Conservation (phyloP, 208 protist genomes). For the Crithidia sp. region DNA sequence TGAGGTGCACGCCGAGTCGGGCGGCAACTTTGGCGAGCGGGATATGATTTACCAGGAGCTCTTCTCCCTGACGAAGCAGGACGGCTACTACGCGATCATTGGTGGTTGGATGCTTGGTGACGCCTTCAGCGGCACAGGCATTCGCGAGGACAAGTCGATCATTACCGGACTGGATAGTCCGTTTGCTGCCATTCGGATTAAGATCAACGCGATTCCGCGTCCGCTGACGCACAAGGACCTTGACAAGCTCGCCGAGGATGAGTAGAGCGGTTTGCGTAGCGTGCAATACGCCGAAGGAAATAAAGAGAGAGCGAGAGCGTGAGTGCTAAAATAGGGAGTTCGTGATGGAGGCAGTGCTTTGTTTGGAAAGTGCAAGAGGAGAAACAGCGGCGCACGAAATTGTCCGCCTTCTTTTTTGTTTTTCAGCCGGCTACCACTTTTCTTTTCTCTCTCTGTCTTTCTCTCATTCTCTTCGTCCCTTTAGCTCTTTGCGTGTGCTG, state of each 20-base stretch:
- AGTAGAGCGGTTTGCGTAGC: slow-evolving; percentile 21
- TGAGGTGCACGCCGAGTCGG: slow-evolving; percentile 60
- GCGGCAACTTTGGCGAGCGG: slow-evolving; percentile 81
- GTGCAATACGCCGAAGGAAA: too few species aligned
- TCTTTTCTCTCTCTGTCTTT: slow-evolving; percentile 10
- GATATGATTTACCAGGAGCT: slow-evolving; percentile 91
- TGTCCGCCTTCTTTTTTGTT: slow-evolving; percentile 12
- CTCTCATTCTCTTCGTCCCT: background rate
- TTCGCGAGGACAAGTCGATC: slow-evolving; percentile 85
- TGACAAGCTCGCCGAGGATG: slow-evolving; percentile 56
- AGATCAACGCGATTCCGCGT: slow-evolving; percentile 28
- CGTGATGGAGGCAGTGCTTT: too few species aligned
- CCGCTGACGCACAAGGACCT: slow-evolving; percentile 65
- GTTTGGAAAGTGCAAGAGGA: background rate
- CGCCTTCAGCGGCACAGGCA: slow-evolving; percentile 74
- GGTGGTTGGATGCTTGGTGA: slow-evolving; percentile 91
- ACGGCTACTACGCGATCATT: slow-evolving; percentile 90
- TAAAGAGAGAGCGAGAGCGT: background rate
- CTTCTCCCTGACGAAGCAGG: slow-evolving; percentile 65
- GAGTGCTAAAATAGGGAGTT: background rate
- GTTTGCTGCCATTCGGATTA: slow-evolving; percentile 77
- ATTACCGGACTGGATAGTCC: slow-evolving; percentile 87
- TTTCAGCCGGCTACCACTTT: background rate
- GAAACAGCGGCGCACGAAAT: background rate
- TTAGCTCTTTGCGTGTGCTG: slow-evolving; percentile 1